phyloP scores from a whole-genome alignment of 2,329 filamentous ascomycete genomes.

The Neophaeococcomyces mojaviensis region DNA sequence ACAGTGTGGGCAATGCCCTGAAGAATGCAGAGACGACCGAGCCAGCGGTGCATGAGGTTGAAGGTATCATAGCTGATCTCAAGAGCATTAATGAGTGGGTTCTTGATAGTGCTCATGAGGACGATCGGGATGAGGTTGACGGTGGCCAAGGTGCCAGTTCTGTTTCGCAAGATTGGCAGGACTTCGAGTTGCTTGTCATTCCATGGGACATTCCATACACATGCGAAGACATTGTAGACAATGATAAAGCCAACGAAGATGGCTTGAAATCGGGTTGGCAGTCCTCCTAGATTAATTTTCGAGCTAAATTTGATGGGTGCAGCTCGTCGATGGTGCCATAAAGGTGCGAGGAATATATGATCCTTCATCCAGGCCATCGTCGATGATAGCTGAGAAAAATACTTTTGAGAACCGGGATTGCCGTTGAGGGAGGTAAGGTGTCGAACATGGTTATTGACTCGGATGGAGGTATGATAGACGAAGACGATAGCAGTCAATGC shows the following conservation, averaged over 20 bases:
- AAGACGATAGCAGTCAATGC: slow-evolving; percentile 57
- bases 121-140: slow-evolving; percentile 39
- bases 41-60: slow-evolving; percentile 66
- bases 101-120: slow-evolving; percentile 36
- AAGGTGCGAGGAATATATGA: slow-evolving; percentile 49
- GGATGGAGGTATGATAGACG: slow-evolving; percentile 57
- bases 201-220: slow-evolving; percentile 41
- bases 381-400: slow-evolving; percentile 56
- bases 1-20: slow-evolving; percentile 64
- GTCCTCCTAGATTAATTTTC: slow-evolving; percentile 38
- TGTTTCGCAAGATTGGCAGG: slow-evolving; percentile 36
- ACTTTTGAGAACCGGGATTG: slow-evolving; percentile 59
- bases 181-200: slow-evolving; percentile 27
- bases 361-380: slow-evolving; percentile 62
- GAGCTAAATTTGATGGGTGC: slow-evolving; percentile 37
- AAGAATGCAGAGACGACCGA: slow-evolving; percentile 62
- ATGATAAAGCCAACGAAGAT: slow-evolving; percentile 35
- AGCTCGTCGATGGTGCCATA: slow-evolving; percentile 38
- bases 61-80: slow-evolving; percentile 37
- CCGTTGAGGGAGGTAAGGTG: slow-evolving; percentile 69
- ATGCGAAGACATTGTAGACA: slow-evolving; percentile 42
- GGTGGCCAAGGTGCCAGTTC: slow-evolving; percentile 35
- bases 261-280: slow-evolving; percentile 41
- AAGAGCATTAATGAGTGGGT: slow-evolving; percentile 36
- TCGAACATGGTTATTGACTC: slow-evolving; percentile 60